Evolutionary conservation across 257 asterid genomes (phyloP).

Genomic region (Solanum chiquidenum): DNA sequence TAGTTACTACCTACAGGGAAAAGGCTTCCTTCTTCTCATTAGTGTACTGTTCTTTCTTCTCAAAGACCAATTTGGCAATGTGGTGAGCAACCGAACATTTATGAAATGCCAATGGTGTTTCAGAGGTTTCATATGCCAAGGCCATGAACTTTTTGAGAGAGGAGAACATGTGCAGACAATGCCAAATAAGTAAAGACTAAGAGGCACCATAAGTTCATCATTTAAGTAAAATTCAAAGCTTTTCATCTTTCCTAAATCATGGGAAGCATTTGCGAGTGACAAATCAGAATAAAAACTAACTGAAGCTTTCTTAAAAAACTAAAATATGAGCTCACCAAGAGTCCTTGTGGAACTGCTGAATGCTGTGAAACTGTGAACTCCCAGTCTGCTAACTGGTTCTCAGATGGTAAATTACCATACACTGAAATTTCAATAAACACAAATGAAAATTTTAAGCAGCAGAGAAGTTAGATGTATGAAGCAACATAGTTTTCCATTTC

Average conservation of each 20-base stretch:
- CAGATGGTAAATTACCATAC: constrained; percentile 89
- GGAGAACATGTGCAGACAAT: background rate
- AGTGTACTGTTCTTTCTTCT: background rate
- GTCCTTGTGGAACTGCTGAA: constrained; percentile 48
- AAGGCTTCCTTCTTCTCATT: background rate
- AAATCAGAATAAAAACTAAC: background rate
- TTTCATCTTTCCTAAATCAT: background rate
- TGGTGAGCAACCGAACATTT: background rate
- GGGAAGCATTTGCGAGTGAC: background rate
- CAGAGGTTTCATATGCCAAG: background rate
- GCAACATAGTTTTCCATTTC: background rate
- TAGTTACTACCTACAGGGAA: background rate
- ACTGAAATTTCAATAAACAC: constrained; percentile 29
- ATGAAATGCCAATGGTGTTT: background rate
- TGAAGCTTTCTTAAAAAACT: background rate
- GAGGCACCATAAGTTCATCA: background rate
- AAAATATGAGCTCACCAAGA: constrained; percentile 20
- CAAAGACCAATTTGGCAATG: background rate
- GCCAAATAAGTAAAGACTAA: background rate
- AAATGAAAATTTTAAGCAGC: background rate
- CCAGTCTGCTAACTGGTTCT: constrained; percentile 84
- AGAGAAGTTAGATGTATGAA: background rate
- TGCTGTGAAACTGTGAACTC: constrained; percentile 91
- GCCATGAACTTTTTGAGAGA: background rate
- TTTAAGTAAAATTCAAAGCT: background rate